phyloP scores from a whole-genome alignment of 202 grass and related monocot species.

The Schoenoplectus tabernaemontani region DNA sequence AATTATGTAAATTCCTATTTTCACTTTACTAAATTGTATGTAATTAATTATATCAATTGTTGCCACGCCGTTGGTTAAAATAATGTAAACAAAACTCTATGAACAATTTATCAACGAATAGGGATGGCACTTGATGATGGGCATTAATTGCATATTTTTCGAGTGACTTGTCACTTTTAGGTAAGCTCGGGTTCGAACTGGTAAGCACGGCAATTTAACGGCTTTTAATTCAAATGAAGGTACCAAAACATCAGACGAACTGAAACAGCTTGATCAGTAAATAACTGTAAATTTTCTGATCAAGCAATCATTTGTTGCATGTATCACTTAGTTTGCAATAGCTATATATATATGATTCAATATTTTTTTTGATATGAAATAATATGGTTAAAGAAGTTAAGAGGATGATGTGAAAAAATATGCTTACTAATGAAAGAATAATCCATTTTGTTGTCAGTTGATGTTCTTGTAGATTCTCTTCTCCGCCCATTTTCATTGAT shows the following conservation, averaged over 20 bases:
- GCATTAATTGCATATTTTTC: no score
- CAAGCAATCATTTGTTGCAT: background rate
- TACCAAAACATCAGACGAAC: background rate
- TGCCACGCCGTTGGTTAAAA: background rate
- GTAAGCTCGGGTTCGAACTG: background rate
- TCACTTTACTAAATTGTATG: background rate
- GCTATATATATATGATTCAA: no score
- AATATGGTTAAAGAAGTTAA: background rate
- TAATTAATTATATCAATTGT: background rate
- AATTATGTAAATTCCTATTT: background rate
- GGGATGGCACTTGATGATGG: no score
- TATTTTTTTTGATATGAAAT: no score
- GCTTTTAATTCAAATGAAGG: background rate
- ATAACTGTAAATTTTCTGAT: background rate
- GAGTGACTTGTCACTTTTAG: background rate
- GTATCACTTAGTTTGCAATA: background rate
- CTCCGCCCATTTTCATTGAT: constrained; percentile 8
- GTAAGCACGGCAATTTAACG: background rate
- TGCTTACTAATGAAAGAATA: constrained; percentile 11
- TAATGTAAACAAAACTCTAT: background rate
- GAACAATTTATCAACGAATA: background rate
- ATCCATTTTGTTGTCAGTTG: constrained; percentile 12
- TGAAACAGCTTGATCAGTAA: constrained; percentile 1
- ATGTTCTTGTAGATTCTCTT: background rate
- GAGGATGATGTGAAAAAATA: background rate